A percentile compares a stretch with the other conserved stretches of the same genome.
Conservation (phyloP, 768 basidiomycete species). For the Tylopilus balloui region DNA sequence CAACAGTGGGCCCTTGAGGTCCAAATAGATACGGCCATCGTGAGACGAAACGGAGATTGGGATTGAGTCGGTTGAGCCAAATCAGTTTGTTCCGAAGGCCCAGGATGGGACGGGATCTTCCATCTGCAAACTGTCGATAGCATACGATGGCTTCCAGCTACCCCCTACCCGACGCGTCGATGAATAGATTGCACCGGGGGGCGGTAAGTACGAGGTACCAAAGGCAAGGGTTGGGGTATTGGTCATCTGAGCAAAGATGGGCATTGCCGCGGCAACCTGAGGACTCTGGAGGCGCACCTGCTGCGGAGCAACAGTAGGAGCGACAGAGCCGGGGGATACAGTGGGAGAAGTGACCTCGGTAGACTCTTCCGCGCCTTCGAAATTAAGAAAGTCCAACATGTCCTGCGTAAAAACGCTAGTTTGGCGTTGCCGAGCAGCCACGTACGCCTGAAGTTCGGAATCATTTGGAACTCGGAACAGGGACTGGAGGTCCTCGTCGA, state of each 20-base stretch:
- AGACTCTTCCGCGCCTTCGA: slow-evolving; percentile 23
- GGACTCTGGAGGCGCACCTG: slow-evolving; percentile 19
- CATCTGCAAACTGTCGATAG: slow-evolving; percentile 18
- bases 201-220: slow-evolving; percentile 43
- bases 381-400: slow-evolving; percentile 38
- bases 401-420: slow-evolving; percentile 27
- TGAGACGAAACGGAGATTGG: slow-evolving; percentile 14
- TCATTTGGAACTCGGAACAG: slow-evolving; percentile 20
- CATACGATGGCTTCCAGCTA: slow-evolving; percentile 39
- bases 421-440: slow-evolving; percentile 12
- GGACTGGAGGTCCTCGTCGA: slow-evolving; percentile 16
- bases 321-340: background rate
- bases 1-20: slow-evolving; percentile 4
- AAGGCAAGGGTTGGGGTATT: slow-evolving; percentile 8
- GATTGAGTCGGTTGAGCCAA: too few relatives aligned
- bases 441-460: slow-evolving; percentile 13
- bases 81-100: slow-evolving; percentile 19
- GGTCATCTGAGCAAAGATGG: slow-evolving; percentile 29
- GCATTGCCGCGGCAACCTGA: slow-evolving; percentile 16
- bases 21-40: slow-evolving; percentile 1
- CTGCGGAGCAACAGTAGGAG: slow-evolving; percentile 20
- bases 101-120: slow-evolving; percentile 32
- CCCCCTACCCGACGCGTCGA: slow-evolving; percentile 52
- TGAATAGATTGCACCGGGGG: slow-evolving; percentile 48
- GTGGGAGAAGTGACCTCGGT: slow-evolving; percentile 3